Percentiles rank a stretch among this genome's conserved stretches.
These are phyloP conservation scores for Pistacia atlantica DNA, from an alignment of 345 rosid genomes.

Conservation along the genomic window DNA sequence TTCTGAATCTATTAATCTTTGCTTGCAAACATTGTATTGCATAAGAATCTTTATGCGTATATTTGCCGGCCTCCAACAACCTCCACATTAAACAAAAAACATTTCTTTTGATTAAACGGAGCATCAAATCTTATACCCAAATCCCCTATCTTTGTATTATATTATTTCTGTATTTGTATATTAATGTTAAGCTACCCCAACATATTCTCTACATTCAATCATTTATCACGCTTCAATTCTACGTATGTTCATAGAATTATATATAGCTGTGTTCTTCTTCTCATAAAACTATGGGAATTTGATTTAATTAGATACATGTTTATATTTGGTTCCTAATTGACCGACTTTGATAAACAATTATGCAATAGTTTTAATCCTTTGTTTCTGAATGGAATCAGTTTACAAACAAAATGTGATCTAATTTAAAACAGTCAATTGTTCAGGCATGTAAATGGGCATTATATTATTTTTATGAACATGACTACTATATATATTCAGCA, in stretches of 20 bases:
- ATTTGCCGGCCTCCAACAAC: constrained; percentile 32
- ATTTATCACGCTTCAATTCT: constrained; percentile 14
- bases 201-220: constrained; percentile 26
- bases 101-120: neutral
- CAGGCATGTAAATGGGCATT: too few relatives aligned
- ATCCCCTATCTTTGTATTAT: constrained; percentile 14
- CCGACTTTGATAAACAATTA: constrained; percentile 1
- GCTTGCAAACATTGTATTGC: constrained; percentile 27
- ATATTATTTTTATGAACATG: too few relatives aligned
- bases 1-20: constrained; percentile 15
- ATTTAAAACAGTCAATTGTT: too few relatives aligned
- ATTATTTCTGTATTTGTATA: neutral
- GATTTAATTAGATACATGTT: neutral
- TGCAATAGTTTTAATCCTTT: too few relatives aligned
- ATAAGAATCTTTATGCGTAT: constrained; percentile 5
- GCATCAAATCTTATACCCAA: constrained; percentile 30
- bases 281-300: neutral
- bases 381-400: too few relatives aligned
- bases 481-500: too few relatives aligned
- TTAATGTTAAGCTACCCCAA: neutral
- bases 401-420: too few relatives aligned
- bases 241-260: neutral
- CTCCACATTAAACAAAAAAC: constrained; percentile 15
- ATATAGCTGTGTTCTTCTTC: neutral
- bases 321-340: neutral